Base-by-base conservation (phyloP, 306 rosid species). In the Luffa aegyptiaca region DNA sequence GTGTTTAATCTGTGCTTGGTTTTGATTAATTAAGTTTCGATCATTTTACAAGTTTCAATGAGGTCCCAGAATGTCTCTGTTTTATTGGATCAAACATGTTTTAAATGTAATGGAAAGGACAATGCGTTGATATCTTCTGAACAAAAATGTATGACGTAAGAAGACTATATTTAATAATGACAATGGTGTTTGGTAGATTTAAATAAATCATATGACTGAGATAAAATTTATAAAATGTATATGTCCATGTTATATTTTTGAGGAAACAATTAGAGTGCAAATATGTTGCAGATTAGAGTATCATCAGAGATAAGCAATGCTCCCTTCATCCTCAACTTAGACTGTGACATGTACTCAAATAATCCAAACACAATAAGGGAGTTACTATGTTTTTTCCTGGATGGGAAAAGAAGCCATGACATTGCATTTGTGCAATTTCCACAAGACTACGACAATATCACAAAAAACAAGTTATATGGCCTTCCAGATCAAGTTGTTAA, bases 261-360 rank as follows among this genome's bases (percentile, higher is more conserved):
- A 44, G 52, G 18, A 45, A 45, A 46, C 37, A 26, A 20, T 71
- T 46, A 46, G 11, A 45, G 6, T 71, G 20, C 36, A 42, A 42
- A 41, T 71, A 20, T 71, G 77, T 71, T 80, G 78, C 85, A 93
- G 97, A 75, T 91, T 80, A 86, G 91, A 63, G 90, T 93, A 46
- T 91, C 97, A 6, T 84, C 96, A 1, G 74, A 86, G 86, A 91
- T 93, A 80, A 90, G 88, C 84, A 87, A 90, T 58, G 93, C 86
- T 5, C 88, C 93, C 0, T 82, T 93, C 77, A 87, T 93, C 33
- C 93, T 91, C 53, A 91, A 78, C 80, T 46, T 93, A 82, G 96
- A 93, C 71, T 88, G 96, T 63, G 97, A 89, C 76, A 93, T 91
- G 97, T 81, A 86, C 63, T 71, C 89, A 64, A 93, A 87, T 72